Percentiles rank a stretch among this genome's conserved stretches.
Evolutionary conservation across 495 filamentous ascomycete genomes (phyloP).

Genomic region (Coniosporium apollinis): DNA sequence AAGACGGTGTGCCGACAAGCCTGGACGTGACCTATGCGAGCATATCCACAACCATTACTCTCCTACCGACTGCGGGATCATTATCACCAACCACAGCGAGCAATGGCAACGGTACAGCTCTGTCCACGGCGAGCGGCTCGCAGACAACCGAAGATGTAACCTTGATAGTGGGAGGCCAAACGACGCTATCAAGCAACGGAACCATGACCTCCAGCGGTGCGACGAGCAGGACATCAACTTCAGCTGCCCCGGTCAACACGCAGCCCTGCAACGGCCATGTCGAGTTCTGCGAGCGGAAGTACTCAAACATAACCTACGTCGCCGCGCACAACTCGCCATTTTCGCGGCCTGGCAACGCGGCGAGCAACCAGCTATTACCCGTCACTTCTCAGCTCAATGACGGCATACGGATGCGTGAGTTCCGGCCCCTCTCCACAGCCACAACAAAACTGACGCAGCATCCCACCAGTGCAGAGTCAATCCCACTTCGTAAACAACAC

Average conservation of each 20-base stretch:
- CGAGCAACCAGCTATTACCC: slow-evolving; percentile 56
- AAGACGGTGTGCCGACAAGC: no score
- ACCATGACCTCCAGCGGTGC: slow-evolving; percentile 1
- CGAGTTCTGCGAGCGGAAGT: slow-evolving; percentile 68
- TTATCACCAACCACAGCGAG: no score
- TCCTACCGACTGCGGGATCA: no score
- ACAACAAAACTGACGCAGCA: slow-evolving; percentile 2
- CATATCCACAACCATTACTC: no score
- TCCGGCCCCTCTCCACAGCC: background rate
- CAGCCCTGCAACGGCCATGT: slow-evolving; percentile 68
- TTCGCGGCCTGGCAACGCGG: slow-evolving; percentile 45
- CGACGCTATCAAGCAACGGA: slow-evolving; percentile 1
- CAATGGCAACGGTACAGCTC: no score
- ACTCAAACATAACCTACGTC: slow-evolving; percentile 79
- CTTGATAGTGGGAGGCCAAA: no score
- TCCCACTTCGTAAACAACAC: slow-evolving; percentile 50
- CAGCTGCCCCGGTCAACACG: slow-evolving; percentile 16
- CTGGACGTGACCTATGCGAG: no score
- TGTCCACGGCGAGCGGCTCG: no score
- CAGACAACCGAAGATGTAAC: no score
- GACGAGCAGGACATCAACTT: slow-evolving; percentile 3
- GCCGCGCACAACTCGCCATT: slow-evolving; percentile 85
- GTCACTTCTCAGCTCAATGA: slow-evolving; percentile 69
- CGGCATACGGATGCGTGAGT: slow-evolving; percentile 64
- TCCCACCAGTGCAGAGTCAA: slow-evolving; percentile 63